phyloP scores from a whole-genome alignment of 1,284 basidiomycete genomes.

The Cystobasidiaceae sp. region DNA sequence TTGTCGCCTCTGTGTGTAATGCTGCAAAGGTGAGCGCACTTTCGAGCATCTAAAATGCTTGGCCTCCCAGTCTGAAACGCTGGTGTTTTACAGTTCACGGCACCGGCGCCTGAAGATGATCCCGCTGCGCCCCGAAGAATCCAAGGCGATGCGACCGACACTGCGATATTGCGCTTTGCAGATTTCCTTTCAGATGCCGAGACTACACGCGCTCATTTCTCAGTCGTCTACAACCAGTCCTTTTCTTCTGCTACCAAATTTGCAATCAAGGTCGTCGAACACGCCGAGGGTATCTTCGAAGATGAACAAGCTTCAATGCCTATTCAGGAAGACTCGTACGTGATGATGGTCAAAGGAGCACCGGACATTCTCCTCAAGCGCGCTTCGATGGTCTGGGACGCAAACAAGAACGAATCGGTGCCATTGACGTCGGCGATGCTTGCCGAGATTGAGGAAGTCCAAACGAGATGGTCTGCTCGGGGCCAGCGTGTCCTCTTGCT shows the following conservation, averaged over 20 bases:
- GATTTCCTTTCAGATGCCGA: conserved; percentile 50
- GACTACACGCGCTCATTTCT: conserved; percentile 46
- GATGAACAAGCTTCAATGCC: conserved; percentile 36
- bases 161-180: conserved; percentile 59
- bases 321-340: conserved; percentile 45
- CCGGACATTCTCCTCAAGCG: conserved; percentile 56
- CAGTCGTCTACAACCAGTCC: conserved; percentile 49
- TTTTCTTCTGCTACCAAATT: conserved; percentile 66
- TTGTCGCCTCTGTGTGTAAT: conserved; percentile 58
- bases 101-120: conserved; percentile 42
- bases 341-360: conserved; percentile 57
- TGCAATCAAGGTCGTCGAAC: conserved; percentile 53
- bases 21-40: conserved; percentile 51
- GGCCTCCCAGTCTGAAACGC: too few species aligned
- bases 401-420: conserved; percentile 47
- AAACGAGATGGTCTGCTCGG: conserved; percentile 55
- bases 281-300: background rate
- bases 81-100: conserved; percentile 24
- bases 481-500: conserved; percentile 60
- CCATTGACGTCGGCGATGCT: conserved; percentile 46
- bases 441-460: conserved; percentile 47
- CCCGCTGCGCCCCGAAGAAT: conserved; percentile 52
- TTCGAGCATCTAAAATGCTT: too few species aligned
- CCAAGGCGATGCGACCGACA: conserved; percentile 59
- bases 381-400: conserved; percentile 41